Conservation (phyloP, 2,329 filamentous ascomycete genomes). For the Purpureocillium takamizusanense region DNA sequence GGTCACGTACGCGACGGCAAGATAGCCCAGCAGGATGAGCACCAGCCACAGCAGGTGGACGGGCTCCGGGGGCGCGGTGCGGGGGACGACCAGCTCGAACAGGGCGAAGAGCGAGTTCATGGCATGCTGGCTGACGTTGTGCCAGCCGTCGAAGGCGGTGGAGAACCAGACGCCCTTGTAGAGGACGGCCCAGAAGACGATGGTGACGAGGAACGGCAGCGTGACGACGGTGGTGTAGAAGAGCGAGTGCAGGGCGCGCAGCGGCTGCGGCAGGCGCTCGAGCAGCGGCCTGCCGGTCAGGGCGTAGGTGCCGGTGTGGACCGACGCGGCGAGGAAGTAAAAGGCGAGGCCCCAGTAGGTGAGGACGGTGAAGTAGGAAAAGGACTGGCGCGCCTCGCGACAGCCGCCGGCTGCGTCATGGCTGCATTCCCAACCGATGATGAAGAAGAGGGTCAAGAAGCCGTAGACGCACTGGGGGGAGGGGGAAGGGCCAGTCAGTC, state of each 20-base stretch:
- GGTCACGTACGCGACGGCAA: constrained; percentile 67
- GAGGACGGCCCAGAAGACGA: constrained; percentile 61
- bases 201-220: constrained; percentile 60
- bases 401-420: constrained; percentile 35
- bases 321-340: constrained; percentile 60
- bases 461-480: constrained; percentile 51
- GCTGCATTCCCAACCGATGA: constrained; percentile 56
- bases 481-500: not conserved
- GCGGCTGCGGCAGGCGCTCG: constrained; percentile 46
- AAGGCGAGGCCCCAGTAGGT: constrained; percentile 78
- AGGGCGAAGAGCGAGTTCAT: constrained; percentile 66
- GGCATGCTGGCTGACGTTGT: constrained; percentile 63
- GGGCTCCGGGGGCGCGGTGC: constrained; percentile 51
- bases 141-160: constrained; percentile 46
- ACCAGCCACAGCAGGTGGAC: constrained; percentile 60
- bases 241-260: constrained; percentile 57
- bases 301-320: constrained; percentile 63
- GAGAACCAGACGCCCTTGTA: constrained; percentile 43
- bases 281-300: constrained; percentile 44
- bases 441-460: constrained; percentile 60
- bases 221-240: constrained; percentile 55
- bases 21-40: constrained; percentile 62
- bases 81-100: constrained; percentile 63
- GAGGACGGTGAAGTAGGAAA: constrained; percentile 76
- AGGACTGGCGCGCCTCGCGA: constrained; percentile 41